Evolutionary conservation across 345 rosid genomes (phyloP).

Genomic region (Eucalyptus tenuipes): DNA sequence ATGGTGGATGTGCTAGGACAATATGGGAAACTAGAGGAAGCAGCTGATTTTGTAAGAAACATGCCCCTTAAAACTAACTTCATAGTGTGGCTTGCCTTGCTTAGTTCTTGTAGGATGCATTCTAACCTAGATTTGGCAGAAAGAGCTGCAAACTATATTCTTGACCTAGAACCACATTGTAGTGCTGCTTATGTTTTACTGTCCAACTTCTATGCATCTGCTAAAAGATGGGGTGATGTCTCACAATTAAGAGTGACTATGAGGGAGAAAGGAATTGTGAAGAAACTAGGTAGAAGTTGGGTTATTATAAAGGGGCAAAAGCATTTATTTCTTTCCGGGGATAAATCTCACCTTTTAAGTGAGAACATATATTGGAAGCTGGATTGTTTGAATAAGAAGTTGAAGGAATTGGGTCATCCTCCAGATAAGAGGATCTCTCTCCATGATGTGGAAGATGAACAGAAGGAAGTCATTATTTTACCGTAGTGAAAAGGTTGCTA

Average conservation of each 20-base stretch:
- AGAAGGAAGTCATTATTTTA: too few relatives aligned
- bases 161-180: background rate
- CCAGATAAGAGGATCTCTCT: too few relatives aligned
- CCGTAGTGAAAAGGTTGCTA: too few relatives aligned
- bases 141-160: background rate
- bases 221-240: background rate
- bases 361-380: too few relatives aligned
- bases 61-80: background rate
- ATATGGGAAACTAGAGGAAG: background rate
- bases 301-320: too few relatives aligned
- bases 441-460: too few relatives aligned
- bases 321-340: background rate
- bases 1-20: background rate
- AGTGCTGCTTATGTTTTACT: background rate
- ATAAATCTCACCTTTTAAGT: too few relatives aligned
- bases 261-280: too few relatives aligned
- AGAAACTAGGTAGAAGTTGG: too few relatives aligned
- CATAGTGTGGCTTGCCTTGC: background rate
- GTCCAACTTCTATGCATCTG: background rate
- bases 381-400: background rate
- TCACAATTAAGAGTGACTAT: too few relatives aligned
- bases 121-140: background rate
- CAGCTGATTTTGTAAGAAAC: background rate
- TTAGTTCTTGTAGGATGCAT: background rate
- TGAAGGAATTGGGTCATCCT: background rate